Evolutionary conservation across 2,329 filamentous ascomycete species (phyloP), one percentile per base, ranked within the genome.

Genomic region (Sporothrix globosa): DNA sequence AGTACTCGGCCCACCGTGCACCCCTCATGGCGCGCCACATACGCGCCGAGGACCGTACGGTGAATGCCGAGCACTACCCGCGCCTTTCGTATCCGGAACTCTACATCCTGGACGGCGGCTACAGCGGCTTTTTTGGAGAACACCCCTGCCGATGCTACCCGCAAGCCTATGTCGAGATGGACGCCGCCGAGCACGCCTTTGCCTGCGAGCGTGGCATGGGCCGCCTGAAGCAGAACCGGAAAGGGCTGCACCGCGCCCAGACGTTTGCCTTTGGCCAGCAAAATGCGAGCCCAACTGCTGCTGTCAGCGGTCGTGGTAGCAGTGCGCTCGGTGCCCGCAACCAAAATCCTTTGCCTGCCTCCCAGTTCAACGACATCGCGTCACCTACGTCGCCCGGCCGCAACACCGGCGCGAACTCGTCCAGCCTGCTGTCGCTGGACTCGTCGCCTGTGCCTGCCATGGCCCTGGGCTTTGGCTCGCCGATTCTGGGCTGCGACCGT

Each of bases 161-260:
- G 27, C 94, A 97, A 77, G 93, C 95, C 78, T 99, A 99, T 78
- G 92, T 99, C 71, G 93, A 96, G 81, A 99, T 99, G 96, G 91
- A 90, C 74, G 92, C 92, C 74, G 91, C 95, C 78, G 92, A 95
- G 79, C 94, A 99, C 81, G 92, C 93, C 76, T 90, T 90, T 76
- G 96, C 94, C 56, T 98, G 96, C 79, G 96, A 99, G 83, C 91
- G 93, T 75, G 95, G 97, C 76, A 90, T 99, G 84, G 93, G 93
- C 76, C 94, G 93, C 79, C 88, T 99, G 76, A 95, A 96, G 81
- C 91, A 96, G 79, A 86, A 84, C 76, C 89, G 94, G 76, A 91
- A 92, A 75, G 96, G 95, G 77, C 85, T 99, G 70, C 88, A 88
- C 79, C 89, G 96, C 74, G 93, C 96, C 44, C 92, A 96, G 80